Base-by-base conservation (phyloP, 176 grass and related monocot species). In the Avena sativa region DNA sequence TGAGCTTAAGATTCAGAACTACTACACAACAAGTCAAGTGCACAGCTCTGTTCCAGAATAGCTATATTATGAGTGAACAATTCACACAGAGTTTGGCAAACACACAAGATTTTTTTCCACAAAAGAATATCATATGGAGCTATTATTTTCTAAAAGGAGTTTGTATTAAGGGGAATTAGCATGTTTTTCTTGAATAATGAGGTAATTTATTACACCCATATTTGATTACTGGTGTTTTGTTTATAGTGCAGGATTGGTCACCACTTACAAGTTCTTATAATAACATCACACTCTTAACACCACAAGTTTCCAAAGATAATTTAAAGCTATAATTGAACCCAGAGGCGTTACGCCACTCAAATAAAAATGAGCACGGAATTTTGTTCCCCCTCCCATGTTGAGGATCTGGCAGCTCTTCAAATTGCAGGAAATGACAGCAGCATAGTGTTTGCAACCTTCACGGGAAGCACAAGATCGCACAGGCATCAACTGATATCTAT, bases 371-470 rank as follows among this genome's bases (percentile, higher is more conserved):
- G 79, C 15, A n/a, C 74, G 75, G n/a, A 69, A 86, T 87, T 79
- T 44, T 80, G 46, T 50, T 83, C 82, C 10, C 46, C 52, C 67
- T n/a, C 81, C 60, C 51, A 63, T 81, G 19, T 63, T 28, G 43
- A 71, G 83, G 77, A 85, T 86, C 61, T 79, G 53, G 84, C 71
- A 91, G 81, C 67, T 78, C 83, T 91, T 80, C 65, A 52, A 85
- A 81, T 77, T 82, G 60, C 85, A 87, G 61, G 61, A 78, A 70
- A 85, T 57, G 80, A 78, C 59, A 78, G 70, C 84, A 84, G 53
- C 79, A 59, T 80, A 82, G 79, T 71, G 87, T 88, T 65, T 90
- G 89, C 80, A 93, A 81, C 36, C 85, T 83, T 84, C 85, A 89
- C 51, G n/a, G 77, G 79, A 82, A 84, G 87, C 81, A 93, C 90